Evolutionary conservation across 257 asterid genomes (phyloP).

Genomic region (Anisodus tanguticus): DNA sequence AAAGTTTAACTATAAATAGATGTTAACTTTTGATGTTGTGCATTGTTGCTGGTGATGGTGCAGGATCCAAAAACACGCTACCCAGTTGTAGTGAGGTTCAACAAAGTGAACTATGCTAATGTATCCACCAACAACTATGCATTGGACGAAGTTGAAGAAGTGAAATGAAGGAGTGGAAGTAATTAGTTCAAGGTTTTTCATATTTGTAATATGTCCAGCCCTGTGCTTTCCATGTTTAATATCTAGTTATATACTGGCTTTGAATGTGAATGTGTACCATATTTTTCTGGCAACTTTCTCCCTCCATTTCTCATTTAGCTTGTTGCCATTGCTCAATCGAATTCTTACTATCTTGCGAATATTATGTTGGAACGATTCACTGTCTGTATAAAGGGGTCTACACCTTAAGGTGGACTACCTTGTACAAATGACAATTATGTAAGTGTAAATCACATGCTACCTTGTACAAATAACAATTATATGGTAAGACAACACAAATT

Average conservation of each 20-base stretch:
- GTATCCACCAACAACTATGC: slow-evolving; percentile 87
- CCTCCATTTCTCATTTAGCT: background rate
- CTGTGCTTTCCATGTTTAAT: slow-evolving; percentile 30
- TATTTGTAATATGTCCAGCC: slow-evolving; percentile 35
- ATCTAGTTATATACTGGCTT: slow-evolving; percentile 31
- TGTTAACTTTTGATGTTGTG: background rate
- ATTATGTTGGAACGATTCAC: background rate
- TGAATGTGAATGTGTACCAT: slow-evolving; percentile 35
- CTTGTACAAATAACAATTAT: background rate
- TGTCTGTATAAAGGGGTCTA: background rate
- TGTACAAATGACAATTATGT: no score
- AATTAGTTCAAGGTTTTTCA: slow-evolving; percentile 2
- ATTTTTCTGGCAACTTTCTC: slow-evolving; percentile 1
- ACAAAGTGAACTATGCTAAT: slow-evolving; percentile 75
- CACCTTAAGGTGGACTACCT: background rate
- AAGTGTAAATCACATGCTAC: background rate
- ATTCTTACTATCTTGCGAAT: background rate
- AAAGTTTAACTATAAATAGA: background rate
- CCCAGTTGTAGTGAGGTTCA: slow-evolving; percentile 80
- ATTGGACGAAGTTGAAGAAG: slow-evolving; percentile 73
- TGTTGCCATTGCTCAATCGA: slow-evolving; percentile 2
- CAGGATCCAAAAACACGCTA: slow-evolving; percentile 78
- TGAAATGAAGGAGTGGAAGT: slow-evolving; percentile 36
- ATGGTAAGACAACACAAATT: no score
- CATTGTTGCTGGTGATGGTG: background rate